phyloP scores from a whole-genome alignment of 768 basidiomycete species.

The Mycena galopus region DNA sequence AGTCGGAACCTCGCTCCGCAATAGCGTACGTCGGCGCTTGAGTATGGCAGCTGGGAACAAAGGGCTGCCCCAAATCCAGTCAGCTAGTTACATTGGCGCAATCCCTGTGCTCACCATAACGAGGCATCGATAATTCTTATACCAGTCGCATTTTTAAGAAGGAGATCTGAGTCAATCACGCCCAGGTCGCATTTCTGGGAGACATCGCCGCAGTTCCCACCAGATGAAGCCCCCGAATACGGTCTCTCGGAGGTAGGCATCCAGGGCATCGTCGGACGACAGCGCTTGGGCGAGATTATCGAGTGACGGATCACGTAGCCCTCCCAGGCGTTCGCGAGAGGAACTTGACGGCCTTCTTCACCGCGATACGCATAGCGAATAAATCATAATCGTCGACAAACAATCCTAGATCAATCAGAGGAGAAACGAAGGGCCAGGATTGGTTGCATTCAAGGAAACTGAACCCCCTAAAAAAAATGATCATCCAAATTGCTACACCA shows the following conservation, averaged over 20 bases:
- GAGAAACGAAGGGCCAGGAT: conserved; percentile 58
- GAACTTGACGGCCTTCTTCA: conserved; percentile 40
- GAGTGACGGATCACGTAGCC: conserved; percentile 37
- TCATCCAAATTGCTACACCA: too few species aligned
- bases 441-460: too few species aligned
- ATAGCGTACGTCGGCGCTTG: too few species aligned
- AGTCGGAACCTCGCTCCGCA: too few species aligned
- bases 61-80: too few species aligned
- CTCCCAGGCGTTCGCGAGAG: conserved; percentile 38
- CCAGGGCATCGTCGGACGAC: too few species aligned
- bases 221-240: conserved; percentile 35
- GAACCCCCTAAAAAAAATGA: too few species aligned
- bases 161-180: conserved; percentile 46
- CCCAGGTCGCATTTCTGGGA: conserved; percentile 32
- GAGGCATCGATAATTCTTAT: conserved; percentile 51
- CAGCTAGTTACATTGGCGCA: too few species aligned
- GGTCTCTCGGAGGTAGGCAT: conserved; percentile 3
- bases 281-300: conserved; percentile 35
- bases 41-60: too few species aligned
- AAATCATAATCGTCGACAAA: conserved; percentile 43
- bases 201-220: conserved; percentile 42
- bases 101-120: conserved; percentile 42
- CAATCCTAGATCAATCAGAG: conserved; percentile 61
- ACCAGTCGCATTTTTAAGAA: conserved; percentile 44
- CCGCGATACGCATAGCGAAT: conserved; percentile 38